These are phyloP conservation scores for Suhomyces coccinellae DNA, from an alignment of 1,139 yeast species.

Conservation along the genomic window DNA sequence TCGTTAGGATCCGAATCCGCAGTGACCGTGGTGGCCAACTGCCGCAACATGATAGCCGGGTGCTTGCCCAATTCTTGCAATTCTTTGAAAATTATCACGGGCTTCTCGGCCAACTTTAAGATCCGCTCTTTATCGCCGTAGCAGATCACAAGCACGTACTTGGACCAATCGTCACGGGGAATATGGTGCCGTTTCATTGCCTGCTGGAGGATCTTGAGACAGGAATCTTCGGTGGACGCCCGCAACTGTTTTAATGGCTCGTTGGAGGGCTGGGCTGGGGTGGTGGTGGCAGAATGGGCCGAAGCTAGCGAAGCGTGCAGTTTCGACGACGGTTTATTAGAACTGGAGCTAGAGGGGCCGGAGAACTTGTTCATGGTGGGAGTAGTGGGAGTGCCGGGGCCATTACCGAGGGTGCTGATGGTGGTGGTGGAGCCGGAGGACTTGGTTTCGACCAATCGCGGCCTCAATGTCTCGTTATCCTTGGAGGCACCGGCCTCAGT, in stretches of 20 bases:
- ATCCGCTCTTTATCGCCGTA: constrained; percentile 90
- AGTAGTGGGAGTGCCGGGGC: constrained; percentile 12
- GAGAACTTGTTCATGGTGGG: constrained; percentile 11
- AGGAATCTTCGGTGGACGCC: constrained; percentile 90
- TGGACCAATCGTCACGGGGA: constrained; percentile 80
- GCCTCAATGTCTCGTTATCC: constrained; percentile 19
- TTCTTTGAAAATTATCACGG: constrained; percentile 85
- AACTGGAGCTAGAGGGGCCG: constrained; percentile 1
- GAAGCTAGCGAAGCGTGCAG: constrained; percentile 20
- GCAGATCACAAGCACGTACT: constrained; percentile 85
- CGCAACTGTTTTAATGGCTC: constrained; percentile 86
- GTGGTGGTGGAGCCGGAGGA: constrained; percentile 26
- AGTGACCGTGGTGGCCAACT: constrained; percentile 51
- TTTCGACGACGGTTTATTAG: constrained; percentile 17
- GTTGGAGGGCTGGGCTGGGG: constrained; percentile 14
- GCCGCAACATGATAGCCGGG: constrained; percentile 92
- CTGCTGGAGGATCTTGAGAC: constrained; percentile 82
- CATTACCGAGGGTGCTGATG: constrained; percentile 9
- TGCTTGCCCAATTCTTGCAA: constrained; percentile 83
- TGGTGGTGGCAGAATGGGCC: constrained; percentile 6
- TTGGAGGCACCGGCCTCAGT: constrained; percentile 10
- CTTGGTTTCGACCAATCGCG: constrained; percentile 35
- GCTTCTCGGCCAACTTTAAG: constrained; percentile 81
- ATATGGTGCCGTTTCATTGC: constrained; percentile 87
- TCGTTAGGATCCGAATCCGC: constrained; percentile 35